A percentile compares a stretch with the other conserved stretches of the same genome.
phyloP scores from a whole-genome alignment of 371 early-diverging fungal species.

The Dipsacomyces acuminosporus region DNA sequence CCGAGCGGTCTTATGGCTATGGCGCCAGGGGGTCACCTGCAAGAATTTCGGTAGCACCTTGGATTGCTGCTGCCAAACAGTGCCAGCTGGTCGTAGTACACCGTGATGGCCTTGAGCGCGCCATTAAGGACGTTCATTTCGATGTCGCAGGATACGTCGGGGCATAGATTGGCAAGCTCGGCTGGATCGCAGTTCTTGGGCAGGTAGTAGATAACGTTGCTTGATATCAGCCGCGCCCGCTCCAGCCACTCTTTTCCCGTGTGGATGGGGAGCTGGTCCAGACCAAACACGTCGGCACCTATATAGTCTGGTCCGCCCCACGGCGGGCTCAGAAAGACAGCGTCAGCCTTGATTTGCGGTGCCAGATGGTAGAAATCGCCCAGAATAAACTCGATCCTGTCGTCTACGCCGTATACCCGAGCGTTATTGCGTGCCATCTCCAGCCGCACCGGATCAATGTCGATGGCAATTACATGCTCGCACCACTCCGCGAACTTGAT shows the following conservation, averaged over 20 bases:
- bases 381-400: slow-evolving; percentile 85
- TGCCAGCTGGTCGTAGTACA: slow-evolving; percentile 66
- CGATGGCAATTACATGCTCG: slow-evolving; percentile 88
- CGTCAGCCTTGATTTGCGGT: slow-evolving; percentile 69
- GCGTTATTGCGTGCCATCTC: slow-evolving; percentile 85
- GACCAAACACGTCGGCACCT: slow-evolving; percentile 9
- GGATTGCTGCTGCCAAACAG: slow-evolving; percentile 12
- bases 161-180: slow-evolving; percentile 50
- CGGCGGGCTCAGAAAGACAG: slow-evolving; percentile 89
- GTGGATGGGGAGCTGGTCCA: slow-evolving; percentile 27
- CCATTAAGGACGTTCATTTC: slow-evolving; percentile 63
- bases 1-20: no score
- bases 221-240: slow-evolving; percentile 60
- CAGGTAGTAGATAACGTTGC: slow-evolving; percentile 76
- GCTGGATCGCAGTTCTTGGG: slow-evolving; percentile 72
- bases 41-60: no score
- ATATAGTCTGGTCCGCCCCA: slow-evolving; percentile 78
- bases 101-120: slow-evolving; percentile 60
- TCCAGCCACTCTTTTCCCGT: slow-evolving; percentile 53
- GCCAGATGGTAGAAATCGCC: slow-evolving; percentile 77
- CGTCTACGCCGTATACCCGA: slow-evolving; percentile 80
- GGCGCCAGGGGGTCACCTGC: no score
- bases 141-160: slow-evolving; percentile 59
- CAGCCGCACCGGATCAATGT: slow-evolving; percentile 76
- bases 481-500: slow-evolving; percentile 91